These are phyloP conservation scores for Stagonosporopsis rhizophila DNA, from an alignment of 2,329 filamentous ascomycete genomes.

Conservation along the genomic window DNA sequence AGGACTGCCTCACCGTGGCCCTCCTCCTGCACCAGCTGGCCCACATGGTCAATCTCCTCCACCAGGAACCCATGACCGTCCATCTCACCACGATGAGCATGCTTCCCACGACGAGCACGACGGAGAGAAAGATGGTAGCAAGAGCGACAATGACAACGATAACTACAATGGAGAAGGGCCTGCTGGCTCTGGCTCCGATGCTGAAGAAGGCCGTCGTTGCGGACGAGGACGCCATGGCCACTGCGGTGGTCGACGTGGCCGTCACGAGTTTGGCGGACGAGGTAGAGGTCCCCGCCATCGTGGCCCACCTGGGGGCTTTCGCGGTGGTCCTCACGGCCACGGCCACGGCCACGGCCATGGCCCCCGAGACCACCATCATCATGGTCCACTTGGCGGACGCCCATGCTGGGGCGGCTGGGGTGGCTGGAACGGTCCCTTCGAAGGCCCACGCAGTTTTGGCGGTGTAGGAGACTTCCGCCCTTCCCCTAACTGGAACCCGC, in stretches of 20 bases:
- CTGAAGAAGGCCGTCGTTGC: slow-evolving; percentile 28
- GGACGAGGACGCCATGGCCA: slow-evolving; percentile 29
- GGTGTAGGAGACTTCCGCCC: slow-evolving; percentile 32
- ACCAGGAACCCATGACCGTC: slow-evolving; percentile 27
- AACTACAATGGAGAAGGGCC: slow-evolving; percentile 41
- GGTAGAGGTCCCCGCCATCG: slow-evolving; percentile 23
- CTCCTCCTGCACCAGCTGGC: slow-evolving; percentile 32
- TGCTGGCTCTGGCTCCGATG: slow-evolving; percentile 39
- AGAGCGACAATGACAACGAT: slow-evolving; percentile 30
- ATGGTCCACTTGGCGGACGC: slow-evolving; percentile 29
- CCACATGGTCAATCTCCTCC: slow-evolving; percentile 27
- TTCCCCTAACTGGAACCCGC: slow-evolving; percentile 39
- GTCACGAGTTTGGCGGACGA: slow-evolving; percentile 32
- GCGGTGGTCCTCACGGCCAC: slow-evolving; percentile 31
- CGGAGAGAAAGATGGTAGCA: slow-evolving; percentile 20
- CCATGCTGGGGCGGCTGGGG: slow-evolving; percentile 39
- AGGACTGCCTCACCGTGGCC: slow-evolving; percentile 40
- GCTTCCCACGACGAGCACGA: slow-evolving; percentile 18
- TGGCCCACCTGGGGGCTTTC: slow-evolving; percentile 22
- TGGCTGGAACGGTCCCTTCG: slow-evolving; percentile 24
- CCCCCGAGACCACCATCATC: slow-evolving; percentile 1
- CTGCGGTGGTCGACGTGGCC: slow-evolving; percentile 31
- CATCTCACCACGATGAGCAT: slow-evolving; percentile 17
- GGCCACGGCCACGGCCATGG: slow-evolving; percentile 26
- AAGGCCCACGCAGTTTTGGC: not conserved